Evolutionary conservation across 768 basidiomycete genomes (phyloP), one percentile per base, ranked within the genome.

Genomic region (Russula virescens): DNA sequence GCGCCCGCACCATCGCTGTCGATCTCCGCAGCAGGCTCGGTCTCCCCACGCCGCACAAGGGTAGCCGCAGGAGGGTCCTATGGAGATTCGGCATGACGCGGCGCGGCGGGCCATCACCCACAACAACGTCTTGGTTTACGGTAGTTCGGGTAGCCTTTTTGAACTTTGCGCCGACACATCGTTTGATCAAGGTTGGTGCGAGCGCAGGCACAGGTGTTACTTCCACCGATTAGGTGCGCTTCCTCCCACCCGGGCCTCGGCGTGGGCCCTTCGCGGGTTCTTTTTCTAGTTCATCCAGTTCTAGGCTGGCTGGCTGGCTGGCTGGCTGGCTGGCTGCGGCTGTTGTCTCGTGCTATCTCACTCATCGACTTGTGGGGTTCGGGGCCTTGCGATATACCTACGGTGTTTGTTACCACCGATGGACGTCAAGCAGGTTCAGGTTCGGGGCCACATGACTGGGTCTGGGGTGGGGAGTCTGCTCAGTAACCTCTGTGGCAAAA

Each of bases 381-480:
- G 46, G 63, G 42, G 1, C 53, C 53, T 54, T 13, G 52, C 19
- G 19, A 18, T 56, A 18, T 65, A 62, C 26, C 52, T 61, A 2
- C 59, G 3, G 66, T 65, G 42, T 62, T 66, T 18, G 69, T 66
- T 6, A 69, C 60, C n/a, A 66, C 62, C 43, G 72, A 68, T 4
- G 71, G 70, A 43, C 70, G 71, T 7, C 71, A 70, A 18, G 54
- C 63, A 19, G 66, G n/a, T 49, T 64, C 43, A 10, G 61, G 23
- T 16, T 40, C 50, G 55, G 34, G 14, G 34, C 46, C 9, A 21
- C 53, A 18, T 52, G 57, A 31, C 38, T 58, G n/a, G n/a, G 8
- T 45, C 46, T 19, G 55, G 50, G 8, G 64, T n/a, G 54, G 23
- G 62, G 21, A 47, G 45, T 19, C 11, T 34, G 34, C 23, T 65